A percentile compares a stretch with the other conserved stretches of the same genome.
Evolutionary conservation across 331 rosid species (phyloP).

Genomic region (Rhamnella rubrinervis): DNA sequence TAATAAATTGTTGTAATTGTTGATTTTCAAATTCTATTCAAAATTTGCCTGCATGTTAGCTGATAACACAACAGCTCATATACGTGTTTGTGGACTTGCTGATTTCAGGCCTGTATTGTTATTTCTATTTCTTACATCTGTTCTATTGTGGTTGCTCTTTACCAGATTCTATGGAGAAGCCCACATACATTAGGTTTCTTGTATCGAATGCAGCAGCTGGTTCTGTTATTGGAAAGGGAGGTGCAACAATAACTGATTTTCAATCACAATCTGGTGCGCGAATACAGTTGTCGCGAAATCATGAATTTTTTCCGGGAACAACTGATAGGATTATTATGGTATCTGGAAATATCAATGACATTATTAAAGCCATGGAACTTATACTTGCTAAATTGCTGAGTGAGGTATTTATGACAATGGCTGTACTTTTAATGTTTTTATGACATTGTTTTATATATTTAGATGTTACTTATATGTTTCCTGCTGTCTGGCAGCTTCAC

Average conservation of each 20-base stretch:
- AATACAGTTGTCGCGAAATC: conserved; percentile 92
- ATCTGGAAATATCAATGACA: conserved; percentile 80
- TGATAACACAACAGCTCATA: background rate
- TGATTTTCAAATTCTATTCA: background rate
- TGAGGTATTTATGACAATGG: conserved; percentile 60
- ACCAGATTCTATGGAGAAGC: conserved; percentile 79
- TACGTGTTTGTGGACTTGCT: conserved; percentile 1
- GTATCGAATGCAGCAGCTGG: conserved; percentile 99
- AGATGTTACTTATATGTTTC: conserved; percentile 27
- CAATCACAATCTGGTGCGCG: conserved; percentile 99
- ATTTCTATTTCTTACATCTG: conserved; percentile 15
- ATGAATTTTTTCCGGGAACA: conserved; percentile 97
- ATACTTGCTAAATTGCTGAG: conserved; percentile 83
- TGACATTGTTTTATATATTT: conserved; percentile 14
- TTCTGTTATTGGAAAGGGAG: conserved; percentile 99
- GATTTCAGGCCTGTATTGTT: conserved; percentile 15
- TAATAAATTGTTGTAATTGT: background rate
- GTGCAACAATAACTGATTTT: conserved; percentile 96
- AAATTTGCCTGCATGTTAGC: background rate
- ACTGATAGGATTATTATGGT: conserved; percentile 97
- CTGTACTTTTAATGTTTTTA: conserved; percentile 18
- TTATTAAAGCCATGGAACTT: conserved; percentile 83
- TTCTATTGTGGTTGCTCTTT: conserved; percentile 23
- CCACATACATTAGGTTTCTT: conserved; percentile 84
- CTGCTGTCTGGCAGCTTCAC: conserved; percentile 52